Conservation (phyloP, 1,284 basidiomycete species). For the Trametes pubescens region DNA sequence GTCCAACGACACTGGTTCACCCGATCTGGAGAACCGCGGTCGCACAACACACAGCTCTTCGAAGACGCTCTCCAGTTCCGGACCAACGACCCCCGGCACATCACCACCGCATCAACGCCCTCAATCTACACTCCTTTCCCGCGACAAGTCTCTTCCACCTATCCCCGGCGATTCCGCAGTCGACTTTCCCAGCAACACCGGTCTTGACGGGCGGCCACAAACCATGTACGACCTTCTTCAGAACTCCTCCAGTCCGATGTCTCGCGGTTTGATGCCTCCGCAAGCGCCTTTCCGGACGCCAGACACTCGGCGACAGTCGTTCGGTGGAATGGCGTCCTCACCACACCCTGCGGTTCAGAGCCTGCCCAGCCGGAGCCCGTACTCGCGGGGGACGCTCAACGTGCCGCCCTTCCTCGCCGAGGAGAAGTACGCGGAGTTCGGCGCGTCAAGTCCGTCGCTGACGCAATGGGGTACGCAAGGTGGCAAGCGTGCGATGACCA, state of each 20-base stretch:
- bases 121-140: conserved; percentile 49
- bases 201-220: conserved; percentile 61
- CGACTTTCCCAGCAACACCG: conserved; percentile 46
- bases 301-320: conserved; percentile 76
- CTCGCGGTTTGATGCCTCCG: conserved; percentile 62
- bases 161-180: conserved; percentile 63
- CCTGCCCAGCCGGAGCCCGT: conserved; percentile 47
- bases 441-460: conserved; percentile 65
- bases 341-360: conserved; percentile 59
- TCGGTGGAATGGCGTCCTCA: conserved; percentile 66
- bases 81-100: conserved; percentile 44
- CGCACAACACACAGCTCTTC: conserved; percentile 40
- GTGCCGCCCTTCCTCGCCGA: conserved; percentile 45
- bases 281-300: conserved; percentile 65
- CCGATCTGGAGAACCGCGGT: conserved; percentile 39
- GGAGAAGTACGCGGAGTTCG: conserved; percentile 70
- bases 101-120: conserved; percentile 42
- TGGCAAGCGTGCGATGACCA: conserved; percentile 43
- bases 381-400: conserved; percentile 37
- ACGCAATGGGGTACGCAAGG: conserved; percentile 60
- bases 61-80: conserved; percentile 40
- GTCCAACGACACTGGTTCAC: conserved; percentile 21
- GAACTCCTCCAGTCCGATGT: conserved; percentile 47
- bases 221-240: conserved; percentile 69
- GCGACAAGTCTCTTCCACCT: conserved; percentile 81